phyloP scores from a whole-genome alignment of 176 grass and related monocot species.

The Eleusine indica region DNA sequence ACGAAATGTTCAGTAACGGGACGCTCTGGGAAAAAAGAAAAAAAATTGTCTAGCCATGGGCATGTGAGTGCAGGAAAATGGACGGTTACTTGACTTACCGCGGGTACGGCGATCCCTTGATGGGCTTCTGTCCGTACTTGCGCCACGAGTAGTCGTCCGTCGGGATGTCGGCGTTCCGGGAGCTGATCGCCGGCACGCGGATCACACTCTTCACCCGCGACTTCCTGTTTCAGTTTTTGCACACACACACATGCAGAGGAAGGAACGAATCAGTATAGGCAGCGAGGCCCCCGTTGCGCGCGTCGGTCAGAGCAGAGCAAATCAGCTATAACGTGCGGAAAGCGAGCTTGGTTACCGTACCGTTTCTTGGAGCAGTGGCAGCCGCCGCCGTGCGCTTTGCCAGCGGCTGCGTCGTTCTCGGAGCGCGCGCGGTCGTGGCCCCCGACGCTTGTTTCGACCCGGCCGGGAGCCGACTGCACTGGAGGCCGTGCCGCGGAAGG shows the following conservation, averaged over 20 bases:
- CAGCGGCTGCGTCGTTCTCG: background rate
- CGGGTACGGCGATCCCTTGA: conserved; percentile 74
- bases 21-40: too few relatives aligned
- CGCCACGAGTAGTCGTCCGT: conserved; percentile 73
- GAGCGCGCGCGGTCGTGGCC: conserved; percentile 24
- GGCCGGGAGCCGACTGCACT: too few relatives aligned
- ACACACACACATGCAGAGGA: background rate
- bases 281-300: background rate
- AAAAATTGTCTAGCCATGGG: too few relatives aligned
- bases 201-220: conserved; percentile 44
- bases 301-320: background rate
- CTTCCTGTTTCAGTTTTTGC: conserved; percentile 17
- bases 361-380: conserved; percentile 73
- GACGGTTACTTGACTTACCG: conserved; percentile 22
- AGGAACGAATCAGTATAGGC: background rate
- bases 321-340: too few relatives aligned
- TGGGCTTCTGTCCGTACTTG: conserved; percentile 87
- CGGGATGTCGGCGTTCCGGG: conserved; percentile 61
- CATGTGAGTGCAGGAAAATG: background rate
- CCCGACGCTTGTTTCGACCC: too few relatives aligned
- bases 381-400: background rate
- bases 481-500: background rate
- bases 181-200: conserved; percentile 68
- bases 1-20: background rate
- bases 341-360: background rate